These are phyloP conservation scores for Osmozyma mogii DNA, from an alignment of 805 yeast genomes.

Conservation along the genomic window DNA sequence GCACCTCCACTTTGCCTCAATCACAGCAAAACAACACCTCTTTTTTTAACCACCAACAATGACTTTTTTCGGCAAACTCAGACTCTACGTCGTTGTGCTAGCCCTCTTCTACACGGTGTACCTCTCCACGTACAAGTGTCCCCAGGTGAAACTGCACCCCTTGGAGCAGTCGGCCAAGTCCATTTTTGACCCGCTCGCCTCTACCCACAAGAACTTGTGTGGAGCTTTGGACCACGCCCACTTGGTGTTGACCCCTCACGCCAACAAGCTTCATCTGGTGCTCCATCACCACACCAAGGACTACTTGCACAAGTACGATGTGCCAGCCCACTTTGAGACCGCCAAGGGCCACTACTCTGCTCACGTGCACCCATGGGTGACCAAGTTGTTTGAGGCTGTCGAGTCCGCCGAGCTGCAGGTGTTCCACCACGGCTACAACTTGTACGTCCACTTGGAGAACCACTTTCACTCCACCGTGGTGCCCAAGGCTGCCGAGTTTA, in stretches of 20 bases:
- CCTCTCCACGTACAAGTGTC: constrained; percentile 34
- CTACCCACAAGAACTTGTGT: constrained; percentile 30
- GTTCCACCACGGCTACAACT: constrained; percentile 11
- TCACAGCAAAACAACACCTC: too few species aligned
- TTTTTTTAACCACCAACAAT: too few species aligned
- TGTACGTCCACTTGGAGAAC: constrained; percentile 13
- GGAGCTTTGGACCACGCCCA: constrained; percentile 23
- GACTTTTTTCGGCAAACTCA: too few species aligned
- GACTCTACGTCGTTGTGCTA: constrained; percentile 15
- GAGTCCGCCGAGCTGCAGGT: constrained; percentile 28
- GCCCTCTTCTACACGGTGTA: constrained; percentile 27
- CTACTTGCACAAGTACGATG: constrained; percentile 24
- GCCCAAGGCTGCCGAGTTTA: constrained; percentile 9
- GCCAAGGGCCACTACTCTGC: constrained; percentile 16
- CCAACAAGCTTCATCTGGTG: constrained; percentile 23
- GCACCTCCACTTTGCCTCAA: too few species aligned
- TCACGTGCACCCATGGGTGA: constrained; percentile 24
- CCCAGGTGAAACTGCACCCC: constrained; percentile 18
- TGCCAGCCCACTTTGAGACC: constrained; percentile 19
- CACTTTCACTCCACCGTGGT: constrained; percentile 16
- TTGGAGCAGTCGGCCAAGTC: constrained; percentile 23
- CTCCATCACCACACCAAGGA: constrained; percentile 30
- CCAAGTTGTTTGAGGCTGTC: constrained; percentile 24
- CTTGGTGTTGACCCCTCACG: constrained; percentile 23
- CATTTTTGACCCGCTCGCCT: constrained; percentile 31